Percentiles rank a stretch among this genome's conserved stretches.
These are phyloP conservation scores for Apiospora rasikravindrae DNA, from an alignment of 2,329 filamentous ascomycete genomes.

Conservation along the genomic window DNA sequence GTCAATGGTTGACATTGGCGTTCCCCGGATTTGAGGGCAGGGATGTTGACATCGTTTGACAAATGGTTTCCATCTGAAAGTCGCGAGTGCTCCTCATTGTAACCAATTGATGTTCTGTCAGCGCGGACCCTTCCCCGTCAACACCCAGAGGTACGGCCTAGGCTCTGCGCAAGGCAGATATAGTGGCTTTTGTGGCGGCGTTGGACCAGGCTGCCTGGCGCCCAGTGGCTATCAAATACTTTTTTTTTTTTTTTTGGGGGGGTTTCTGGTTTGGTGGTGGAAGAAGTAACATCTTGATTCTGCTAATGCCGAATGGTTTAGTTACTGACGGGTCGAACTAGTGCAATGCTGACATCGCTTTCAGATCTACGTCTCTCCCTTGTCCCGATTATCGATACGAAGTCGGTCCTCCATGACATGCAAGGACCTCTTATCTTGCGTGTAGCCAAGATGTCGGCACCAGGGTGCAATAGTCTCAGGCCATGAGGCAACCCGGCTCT, in stretches of 20 bases:
- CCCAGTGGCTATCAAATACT: background rate
- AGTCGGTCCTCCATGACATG: background rate
- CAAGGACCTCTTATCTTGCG: constrained; percentile 9
- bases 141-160: background rate
- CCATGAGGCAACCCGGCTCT: constrained; percentile 5
- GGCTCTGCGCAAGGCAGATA: background rate
- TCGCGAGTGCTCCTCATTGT: background rate
- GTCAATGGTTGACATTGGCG: background rate
- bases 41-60: background rate
- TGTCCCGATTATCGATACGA: background rate
- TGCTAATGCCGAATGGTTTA: background rate
- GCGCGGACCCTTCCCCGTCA: background rate
- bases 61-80: background rate
- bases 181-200: background rate
- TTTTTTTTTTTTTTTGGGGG: background rate
- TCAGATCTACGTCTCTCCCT: background rate
- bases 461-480: constrained; percentile 1
- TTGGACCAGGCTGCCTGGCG: background rate
- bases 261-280: background rate
- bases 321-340: background rate
- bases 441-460: background rate
- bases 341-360: background rate
- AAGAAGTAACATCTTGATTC: background rate
- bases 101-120: background rate
- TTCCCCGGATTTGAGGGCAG: constrained; percentile 1